These are phyloP conservation scores for Aquilaria yunnanensis DNA, from an alignment of 345 rosid genomes.

Conservation along the genomic window DNA sequence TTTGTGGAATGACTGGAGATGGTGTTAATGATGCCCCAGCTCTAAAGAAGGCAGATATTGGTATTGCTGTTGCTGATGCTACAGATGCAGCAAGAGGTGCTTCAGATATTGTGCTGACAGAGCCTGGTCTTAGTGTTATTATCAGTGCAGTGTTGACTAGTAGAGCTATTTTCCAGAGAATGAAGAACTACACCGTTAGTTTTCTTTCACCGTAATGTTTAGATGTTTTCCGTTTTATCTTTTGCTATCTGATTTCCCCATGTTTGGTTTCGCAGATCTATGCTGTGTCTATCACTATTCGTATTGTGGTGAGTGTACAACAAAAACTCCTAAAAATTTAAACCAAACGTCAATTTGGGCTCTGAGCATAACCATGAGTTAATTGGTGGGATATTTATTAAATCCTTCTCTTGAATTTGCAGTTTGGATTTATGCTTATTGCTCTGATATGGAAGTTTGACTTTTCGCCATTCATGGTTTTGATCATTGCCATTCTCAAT, in stretches of 20 bases:
- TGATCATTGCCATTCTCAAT: constrained; percentile 81
- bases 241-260: background rate
- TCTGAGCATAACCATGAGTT: no score
- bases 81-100: constrained; percentile 87
- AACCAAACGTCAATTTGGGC: no score
- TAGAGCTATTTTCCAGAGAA: constrained; percentile 83
- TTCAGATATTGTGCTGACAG: constrained; percentile 60
- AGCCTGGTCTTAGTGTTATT: constrained; percentile 81
- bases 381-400: no score
- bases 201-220: no score
- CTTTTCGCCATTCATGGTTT: constrained; percentile 91
- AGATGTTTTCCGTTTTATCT: background rate
- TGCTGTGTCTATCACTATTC: constrained; percentile 89
- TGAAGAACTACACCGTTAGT: constrained; percentile 84
- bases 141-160: constrained; percentile 77
- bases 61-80: constrained; percentile 86
- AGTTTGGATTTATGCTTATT: constrained; percentile 83
- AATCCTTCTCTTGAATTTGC: constrained; percentile 9
- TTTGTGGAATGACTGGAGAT: constrained; percentile 93
- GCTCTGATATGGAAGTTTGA: constrained; percentile 82
- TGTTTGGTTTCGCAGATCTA: constrained; percentile 43
- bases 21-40: constrained; percentile 95
- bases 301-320: constrained; percentile 57
- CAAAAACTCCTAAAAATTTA: background rate
- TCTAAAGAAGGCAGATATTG: constrained; percentile 83